A percentile compares a stretch with the other conserved stretches of the same genome.
phyloP scores from a whole-genome alignment of 306 rosid genomes.

The Gillenia trifoliata region DNA sequence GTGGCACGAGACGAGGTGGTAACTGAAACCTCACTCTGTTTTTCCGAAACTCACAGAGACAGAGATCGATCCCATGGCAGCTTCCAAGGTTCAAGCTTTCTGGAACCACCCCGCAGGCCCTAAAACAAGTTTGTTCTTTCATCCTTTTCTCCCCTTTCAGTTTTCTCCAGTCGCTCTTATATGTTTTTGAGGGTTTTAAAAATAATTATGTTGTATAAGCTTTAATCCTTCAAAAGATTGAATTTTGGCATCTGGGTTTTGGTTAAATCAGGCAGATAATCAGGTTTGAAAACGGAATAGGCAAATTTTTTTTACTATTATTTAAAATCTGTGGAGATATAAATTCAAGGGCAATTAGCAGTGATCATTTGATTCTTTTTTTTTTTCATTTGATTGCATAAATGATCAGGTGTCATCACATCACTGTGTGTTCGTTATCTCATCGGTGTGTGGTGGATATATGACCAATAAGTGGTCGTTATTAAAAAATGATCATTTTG shows the following conservation, averaged over 20 bases:
- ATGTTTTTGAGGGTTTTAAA: neutral
- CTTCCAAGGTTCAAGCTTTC: conserved; percentile 18
- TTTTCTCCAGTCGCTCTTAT: neutral
- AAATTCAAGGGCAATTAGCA: too few species aligned
- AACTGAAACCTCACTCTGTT: neutral
- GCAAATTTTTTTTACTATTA: neutral
- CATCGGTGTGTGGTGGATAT: too few species aligned
- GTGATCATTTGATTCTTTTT: too few species aligned
- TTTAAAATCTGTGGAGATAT: neutral
- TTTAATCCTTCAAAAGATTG: neutral
- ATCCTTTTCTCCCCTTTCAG: neutral
- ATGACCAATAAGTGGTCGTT: too few species aligned
- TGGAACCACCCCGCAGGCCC: conserved; percentile 28
- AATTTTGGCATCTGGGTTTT: neutral
- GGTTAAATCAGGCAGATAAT: neutral
- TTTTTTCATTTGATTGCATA: too few species aligned
- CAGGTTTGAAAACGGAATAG: neutral
- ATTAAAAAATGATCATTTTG: too few species aligned
- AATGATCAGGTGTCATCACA: too few species aligned
- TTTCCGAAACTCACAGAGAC: neutral
- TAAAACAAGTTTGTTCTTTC: conserved; percentile 18
- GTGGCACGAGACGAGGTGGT: neutral
- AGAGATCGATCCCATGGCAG: neutral
- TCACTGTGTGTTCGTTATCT: too few species aligned
- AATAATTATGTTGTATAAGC: too few species aligned